Conservation (phyloP, 257 asterid species). For the Rauvolfia tetraphylla region DNA sequence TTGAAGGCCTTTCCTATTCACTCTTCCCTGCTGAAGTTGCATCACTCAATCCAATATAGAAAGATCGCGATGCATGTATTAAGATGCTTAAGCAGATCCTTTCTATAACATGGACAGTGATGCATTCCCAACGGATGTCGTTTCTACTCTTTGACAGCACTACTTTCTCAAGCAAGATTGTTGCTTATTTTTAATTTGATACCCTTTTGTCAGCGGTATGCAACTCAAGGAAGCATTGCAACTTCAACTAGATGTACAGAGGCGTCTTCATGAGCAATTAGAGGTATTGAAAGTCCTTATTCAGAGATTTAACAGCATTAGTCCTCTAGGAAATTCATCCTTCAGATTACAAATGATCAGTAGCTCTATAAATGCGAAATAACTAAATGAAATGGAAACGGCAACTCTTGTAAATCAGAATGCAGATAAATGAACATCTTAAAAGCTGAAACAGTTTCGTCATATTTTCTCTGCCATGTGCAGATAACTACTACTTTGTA, state of each 20-base stretch:
- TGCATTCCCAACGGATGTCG: not conserved
- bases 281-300: slow-evolving; percentile 41
- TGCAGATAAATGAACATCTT: too few species aligned
- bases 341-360: not conserved
- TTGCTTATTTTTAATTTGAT: not conserved
- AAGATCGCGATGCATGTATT: not conserved
- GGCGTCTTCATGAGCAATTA: slow-evolving; percentile 81
- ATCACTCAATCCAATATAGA: too few species aligned
- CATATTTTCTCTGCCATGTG: not conserved
- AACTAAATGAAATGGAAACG: not conserved
- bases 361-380: not conserved
- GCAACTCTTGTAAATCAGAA: not conserved
- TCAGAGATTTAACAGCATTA: too few species aligned
- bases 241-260: slow-evolving; percentile 71
- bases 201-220: slow-evolving; percentile 45
- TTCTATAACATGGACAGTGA: not conserved
- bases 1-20: too few species aligned
- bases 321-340: not conserved
- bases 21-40: too few species aligned
- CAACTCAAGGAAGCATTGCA: slow-evolving; percentile 75
- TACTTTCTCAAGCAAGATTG: not conserved
- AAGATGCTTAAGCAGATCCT: not conserved
- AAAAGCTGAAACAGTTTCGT: too few species aligned
- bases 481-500: not conserved
- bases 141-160: not conserved